Evolutionary conservation across 2,329 filamentous ascomycete species (phyloP), one percentile per base, ranked within the genome.

Genomic region (Epichloe bromicola): DNA sequence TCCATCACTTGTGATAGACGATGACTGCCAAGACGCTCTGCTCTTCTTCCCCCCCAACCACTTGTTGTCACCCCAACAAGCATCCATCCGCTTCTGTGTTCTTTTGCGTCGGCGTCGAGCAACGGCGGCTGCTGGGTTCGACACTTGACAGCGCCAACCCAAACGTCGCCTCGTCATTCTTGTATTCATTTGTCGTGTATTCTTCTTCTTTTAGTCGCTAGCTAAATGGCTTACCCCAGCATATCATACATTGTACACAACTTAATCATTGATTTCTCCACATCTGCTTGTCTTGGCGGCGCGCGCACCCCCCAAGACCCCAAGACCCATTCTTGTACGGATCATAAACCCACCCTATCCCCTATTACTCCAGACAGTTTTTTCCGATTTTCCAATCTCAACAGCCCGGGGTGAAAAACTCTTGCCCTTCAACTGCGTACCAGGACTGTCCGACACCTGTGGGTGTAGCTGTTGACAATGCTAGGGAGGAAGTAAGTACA

Each of bases 401-500:
- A 38, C 19, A 36, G 23, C 38, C 46, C 10, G 46, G 45, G 46
- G 15, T 41, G 14, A 40, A 8, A 41, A 19, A 33, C 17, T 19
- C 7, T 39, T 12, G 15, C 0, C 19, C 19, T 38, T 19, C 14
- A 37, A 44, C 3, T 15, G 19, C n/a, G 23, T 14, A n/a, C 4
- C 23, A 12, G 23, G 23, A 30, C 26, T n/a, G 19, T 38, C 12
- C 4, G 30, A 33, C 34, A 6, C 43, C 20, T 14, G 15, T 14
- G 19, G 19, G 14, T 19, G 23, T 19, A 23, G 20, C 10, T 17
- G 26, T 39, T 42, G 15, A 48, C 12, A 30, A 52, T 52, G 50
- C 38, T 52, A 8, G 46, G 46, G 7, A 37, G 8, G n/a, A 52
- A 46, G 50, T 52, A 30, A 49, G 50, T 33, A 30, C n/a, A 34